Evolutionary conservation across 176 grass and related monocot species (phyloP).

Genomic region (Cenchrus fungigraminus): DNA sequence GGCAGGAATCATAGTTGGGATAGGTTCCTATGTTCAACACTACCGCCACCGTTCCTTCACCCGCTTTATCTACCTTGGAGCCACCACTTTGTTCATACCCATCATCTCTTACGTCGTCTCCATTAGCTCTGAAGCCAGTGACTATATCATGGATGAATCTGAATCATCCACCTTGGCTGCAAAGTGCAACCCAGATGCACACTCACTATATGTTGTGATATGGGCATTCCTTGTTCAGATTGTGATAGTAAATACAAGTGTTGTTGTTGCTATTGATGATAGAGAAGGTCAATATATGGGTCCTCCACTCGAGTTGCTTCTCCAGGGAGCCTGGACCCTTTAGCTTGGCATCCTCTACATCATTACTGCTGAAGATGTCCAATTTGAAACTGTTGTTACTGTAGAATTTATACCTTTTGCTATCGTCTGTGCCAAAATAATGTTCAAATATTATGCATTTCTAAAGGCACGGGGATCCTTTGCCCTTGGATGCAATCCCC

Average conservation of each 20-base stretch:
- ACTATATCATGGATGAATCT: not conserved
- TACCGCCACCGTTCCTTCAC: not conserved
- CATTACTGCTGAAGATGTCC: no score
- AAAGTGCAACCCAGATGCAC: fast-evolving
- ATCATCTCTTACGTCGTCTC: not conserved
- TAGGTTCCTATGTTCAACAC: not conserved
- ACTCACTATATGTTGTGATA: fast-evolving
- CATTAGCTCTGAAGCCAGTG: fast-evolving
- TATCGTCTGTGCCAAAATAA: not conserved
- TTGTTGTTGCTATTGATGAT: not conserved
- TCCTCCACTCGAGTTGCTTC: not conserved
- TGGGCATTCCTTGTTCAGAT: not conserved
- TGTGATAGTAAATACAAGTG: not conserved
- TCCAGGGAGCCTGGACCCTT: not conserved
- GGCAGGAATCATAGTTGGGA: not conserved
- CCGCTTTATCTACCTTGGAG: not conserved
- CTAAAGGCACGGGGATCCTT: not conserved
- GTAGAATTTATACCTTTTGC: not conserved
- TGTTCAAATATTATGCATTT: not conserved
- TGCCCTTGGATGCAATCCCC: conserved; percentile 1
- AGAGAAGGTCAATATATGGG: not conserved
- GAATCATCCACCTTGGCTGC: no score
- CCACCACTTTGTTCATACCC: not conserved
- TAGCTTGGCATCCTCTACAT: not conserved
- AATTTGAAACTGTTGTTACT: no score